These are phyloP conservation scores for Trichomonascaceae sp. DNA, from an alignment of 1,139 yeast genomes.

Conservation along the genomic window DNA sequence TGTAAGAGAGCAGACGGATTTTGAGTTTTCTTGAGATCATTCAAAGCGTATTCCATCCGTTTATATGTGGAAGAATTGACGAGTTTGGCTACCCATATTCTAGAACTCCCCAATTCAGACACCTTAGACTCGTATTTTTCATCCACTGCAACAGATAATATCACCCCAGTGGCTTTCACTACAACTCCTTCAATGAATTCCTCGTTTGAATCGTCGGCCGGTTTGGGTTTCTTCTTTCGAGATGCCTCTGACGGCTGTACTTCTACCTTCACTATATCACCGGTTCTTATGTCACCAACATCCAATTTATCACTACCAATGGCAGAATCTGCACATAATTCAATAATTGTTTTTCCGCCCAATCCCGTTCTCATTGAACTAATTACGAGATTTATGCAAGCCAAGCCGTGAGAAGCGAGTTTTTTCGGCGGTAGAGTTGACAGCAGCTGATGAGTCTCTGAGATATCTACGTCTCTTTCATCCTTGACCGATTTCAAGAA, in stretches of 20 bases:
- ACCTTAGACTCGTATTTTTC: conserved; percentile 39
- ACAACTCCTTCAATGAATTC: conserved; percentile 54
- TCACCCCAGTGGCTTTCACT: conserved; percentile 41
- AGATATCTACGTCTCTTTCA: conserved; percentile 27
- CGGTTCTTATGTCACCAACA: conserved; percentile 59
- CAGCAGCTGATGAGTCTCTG: conserved; percentile 28
- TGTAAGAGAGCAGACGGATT: conserved; percentile 22
- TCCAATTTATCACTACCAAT: conserved; percentile 40
- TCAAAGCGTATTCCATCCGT: conserved; percentile 78
- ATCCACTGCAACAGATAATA: conserved; percentile 57
- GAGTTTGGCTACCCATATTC: conserved; percentile 37
- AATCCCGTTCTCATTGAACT: conserved; percentile 65
- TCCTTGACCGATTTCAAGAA: conserved; percentile 18
- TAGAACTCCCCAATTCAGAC: conserved; percentile 22
- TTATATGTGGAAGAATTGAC: conserved; percentile 41
- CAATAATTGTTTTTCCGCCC: conserved; percentile 71
- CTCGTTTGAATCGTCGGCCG: conserved; percentile 27
- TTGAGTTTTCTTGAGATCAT: conserved; percentile 51
- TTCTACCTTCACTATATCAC: conserved; percentile 52
- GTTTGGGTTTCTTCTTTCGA: conserved; percentile 20
- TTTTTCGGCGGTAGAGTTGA: conserved; percentile 50
- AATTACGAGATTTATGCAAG: conserved; percentile 58
- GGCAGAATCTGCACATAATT: conserved; percentile 58
- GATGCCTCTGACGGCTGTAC: conserved; percentile 15
- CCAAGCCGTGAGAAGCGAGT: conserved; percentile 65